Conservation (phyloP, 257 asterid species). For the Mentha longifolia region DNA sequence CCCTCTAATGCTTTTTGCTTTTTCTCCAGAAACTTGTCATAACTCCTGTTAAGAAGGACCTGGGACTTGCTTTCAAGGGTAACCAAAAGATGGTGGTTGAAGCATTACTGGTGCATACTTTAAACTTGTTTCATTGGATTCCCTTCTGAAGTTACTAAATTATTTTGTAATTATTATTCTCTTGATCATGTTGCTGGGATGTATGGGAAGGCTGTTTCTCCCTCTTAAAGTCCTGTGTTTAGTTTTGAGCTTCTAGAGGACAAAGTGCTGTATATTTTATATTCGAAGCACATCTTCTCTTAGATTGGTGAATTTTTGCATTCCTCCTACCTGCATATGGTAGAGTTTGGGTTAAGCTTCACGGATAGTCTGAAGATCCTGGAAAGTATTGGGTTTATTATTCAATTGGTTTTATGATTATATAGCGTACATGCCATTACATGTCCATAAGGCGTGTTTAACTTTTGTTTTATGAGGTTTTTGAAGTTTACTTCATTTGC, state of each 20-base stretch:
- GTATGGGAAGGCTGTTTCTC: constrained; percentile 5
- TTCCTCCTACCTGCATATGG: neutral
- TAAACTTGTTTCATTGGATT: neutral
- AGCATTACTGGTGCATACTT: constrained; percentile 61
- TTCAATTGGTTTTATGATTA: neutral
- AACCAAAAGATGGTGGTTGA: constrained; percentile 76
- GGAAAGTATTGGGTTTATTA: neutral
- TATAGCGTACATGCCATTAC: neutral
- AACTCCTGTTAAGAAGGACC: constrained; percentile 74
- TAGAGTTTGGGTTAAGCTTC: constrained; percentile 9
- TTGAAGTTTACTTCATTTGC: neutral
- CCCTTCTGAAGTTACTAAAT: neutral
- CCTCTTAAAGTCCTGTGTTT: neutral
- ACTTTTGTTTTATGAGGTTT: neutral
- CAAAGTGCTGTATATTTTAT: constrained; percentile 10
- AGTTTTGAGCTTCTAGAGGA: neutral
- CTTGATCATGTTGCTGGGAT: neutral
- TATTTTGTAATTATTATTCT: too few species aligned
- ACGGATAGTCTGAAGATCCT: neutral
- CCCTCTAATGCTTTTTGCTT: constrained; percentile 18
- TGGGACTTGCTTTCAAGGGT: constrained; percentile 83
- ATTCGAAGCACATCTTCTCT: neutral
- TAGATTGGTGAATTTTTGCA: neutral
- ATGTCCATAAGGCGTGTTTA: neutral
- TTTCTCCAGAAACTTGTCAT: constrained; percentile 67